A percentile compares a stretch with the other conserved stretches of the same genome.
These are phyloP conservation scores for Microsporum audouinii DNA, from an alignment of 2,329 filamentous ascomycete species.

Conservation along the genomic window DNA sequence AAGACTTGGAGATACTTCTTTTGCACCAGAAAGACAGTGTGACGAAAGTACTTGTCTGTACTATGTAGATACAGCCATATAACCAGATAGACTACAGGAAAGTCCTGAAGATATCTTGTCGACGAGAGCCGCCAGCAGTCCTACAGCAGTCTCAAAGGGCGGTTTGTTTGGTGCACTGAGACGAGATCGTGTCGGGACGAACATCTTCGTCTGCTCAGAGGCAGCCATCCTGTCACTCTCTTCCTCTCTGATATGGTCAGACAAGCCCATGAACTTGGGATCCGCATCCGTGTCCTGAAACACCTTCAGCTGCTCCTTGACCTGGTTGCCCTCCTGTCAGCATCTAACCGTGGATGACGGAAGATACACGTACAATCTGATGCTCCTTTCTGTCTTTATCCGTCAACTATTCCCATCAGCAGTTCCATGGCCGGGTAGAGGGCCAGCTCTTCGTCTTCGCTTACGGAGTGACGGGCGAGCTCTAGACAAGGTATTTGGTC, in stretches of 20 bases:
- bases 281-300: slow-evolving; percentile 40
- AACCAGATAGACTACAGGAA: slow-evolving; percentile 31
- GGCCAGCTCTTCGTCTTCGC: slow-evolving; percentile 42
- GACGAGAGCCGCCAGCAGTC: slow-evolving; percentile 45
- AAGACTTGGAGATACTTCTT: not conserved
- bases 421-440: slow-evolving; percentile 44
- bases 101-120: slow-evolving; percentile 47
- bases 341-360: not conserved
- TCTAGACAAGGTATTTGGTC: slow-evolving; percentile 38
- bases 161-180: slow-evolving; percentile 43
- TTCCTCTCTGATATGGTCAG: slow-evolving; percentile 41
- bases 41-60: not conserved
- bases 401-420: slow-evolving; percentile 31
- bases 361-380: slow-evolving; percentile 26
- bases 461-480: slow-evolving; percentile 39
- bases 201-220: slow-evolving; percentile 41
- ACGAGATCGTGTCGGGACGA: slow-evolving; percentile 44
- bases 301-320: slow-evolving; percentile 35
- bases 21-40: not conserved
- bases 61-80: not conserved
- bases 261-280: slow-evolving; percentile 35
- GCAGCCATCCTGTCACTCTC: slow-evolving; percentile 35
- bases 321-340: not conserved
- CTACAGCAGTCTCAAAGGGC: slow-evolving; percentile 46
- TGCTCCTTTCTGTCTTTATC: slow-evolving; percentile 41